These are phyloP conservation scores for Fagus sylvatica DNA, from an alignment of 306 rosid species.

Conservation along the genomic window DNA sequence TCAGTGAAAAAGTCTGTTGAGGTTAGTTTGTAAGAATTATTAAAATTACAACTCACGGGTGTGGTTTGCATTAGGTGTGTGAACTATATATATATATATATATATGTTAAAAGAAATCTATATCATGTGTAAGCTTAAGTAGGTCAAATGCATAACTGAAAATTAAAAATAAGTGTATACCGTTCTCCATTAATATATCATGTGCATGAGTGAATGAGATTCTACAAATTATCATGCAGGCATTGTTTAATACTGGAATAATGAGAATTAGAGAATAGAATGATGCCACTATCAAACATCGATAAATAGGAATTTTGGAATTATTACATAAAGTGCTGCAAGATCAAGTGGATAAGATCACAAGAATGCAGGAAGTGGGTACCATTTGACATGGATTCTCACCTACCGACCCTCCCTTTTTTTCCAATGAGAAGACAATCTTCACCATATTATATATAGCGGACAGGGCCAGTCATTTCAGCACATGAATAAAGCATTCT, in stretches of 20 bases:
- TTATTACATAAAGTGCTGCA: neutral
- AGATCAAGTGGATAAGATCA: neutral
- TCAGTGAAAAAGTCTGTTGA: no score
- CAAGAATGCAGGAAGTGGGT: neutral
- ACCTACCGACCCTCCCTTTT: neutral
- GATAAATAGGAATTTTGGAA: neutral
- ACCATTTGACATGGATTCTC: neutral
- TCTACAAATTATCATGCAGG: neutral
- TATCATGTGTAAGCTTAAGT: no score
- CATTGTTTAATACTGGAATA: neutral
- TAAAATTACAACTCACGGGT: no score
- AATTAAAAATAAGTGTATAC: no score
- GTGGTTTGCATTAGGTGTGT: no score
- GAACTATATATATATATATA: no score
- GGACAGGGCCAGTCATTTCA: neutral
- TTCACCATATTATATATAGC: neutral
- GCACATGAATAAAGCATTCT: neutral
- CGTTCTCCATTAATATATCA: no score
- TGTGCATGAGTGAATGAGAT: neutral
- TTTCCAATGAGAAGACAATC: neutral
- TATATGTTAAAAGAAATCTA: no score
- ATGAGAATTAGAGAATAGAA: neutral
- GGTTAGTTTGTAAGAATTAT: no score
- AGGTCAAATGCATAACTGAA: no score
- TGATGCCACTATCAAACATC: neutral